Base-by-base conservation (phyloP, 2,329 filamentous ascomycete genomes). In the Claviceps quebecensis region DNA sequence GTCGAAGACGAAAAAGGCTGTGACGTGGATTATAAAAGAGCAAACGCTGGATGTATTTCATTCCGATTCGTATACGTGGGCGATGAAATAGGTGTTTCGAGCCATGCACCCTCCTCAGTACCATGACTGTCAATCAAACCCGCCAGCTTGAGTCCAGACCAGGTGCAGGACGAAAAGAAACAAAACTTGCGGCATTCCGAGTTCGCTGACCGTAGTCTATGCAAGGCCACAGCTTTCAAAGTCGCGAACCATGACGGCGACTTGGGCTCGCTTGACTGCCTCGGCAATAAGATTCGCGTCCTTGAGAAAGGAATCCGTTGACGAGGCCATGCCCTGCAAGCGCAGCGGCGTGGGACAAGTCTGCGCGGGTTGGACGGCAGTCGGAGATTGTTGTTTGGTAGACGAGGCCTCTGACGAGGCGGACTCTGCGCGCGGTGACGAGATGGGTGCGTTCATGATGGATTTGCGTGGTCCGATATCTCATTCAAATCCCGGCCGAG, bases 221-320 rank as follows among this genome's bases (percentile, higher is more conserved):
- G 38, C 78, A 46, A 88, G 67, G 50, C 78, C 80, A 61, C 86
- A 76, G 56, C 81, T 79, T 61, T 87, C 88, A 63, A 97, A 76
- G 67, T 96, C 91, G 55, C 90, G 78, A 75, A 90, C 86, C 65
- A 96, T 73, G 61, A 89, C 82, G 43, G 87, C 87, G 75, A 96
- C 86, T 68, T 96, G 88, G 9, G 91, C 91, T 43, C 90, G 77
- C 69, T 95, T 95, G 44, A 89, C 91, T 2, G 91, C 91, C 72
- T 97, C 91, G 38, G 90, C 90, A 43, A 96, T 78, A 34, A 96
- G 78, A 53, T 79, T 91, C 62, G 91, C 87, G 67, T 95, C 84
- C 60, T 83, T 81, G 54, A 95, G 75, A 63, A 89, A 89, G 29
- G 69, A 57, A 50, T 79, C 76, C 49, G 75, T 74, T 14, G 72